phyloP scores from a whole-genome alignment of 2,329 filamentous ascomycete species.

The Pseudofabraea citricarpa region DNA sequence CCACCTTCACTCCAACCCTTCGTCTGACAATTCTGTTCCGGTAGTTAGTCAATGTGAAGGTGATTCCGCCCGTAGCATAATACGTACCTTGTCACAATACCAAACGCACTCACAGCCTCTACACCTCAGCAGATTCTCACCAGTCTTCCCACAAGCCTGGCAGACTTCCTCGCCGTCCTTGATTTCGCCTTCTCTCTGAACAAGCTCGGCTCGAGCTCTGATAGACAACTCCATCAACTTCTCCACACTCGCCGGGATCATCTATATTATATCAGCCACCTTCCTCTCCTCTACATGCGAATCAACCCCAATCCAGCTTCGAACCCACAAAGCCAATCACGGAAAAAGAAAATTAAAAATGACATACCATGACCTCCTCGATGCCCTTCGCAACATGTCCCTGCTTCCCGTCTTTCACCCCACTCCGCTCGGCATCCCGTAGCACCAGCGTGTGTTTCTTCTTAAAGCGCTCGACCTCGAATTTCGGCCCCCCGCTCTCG shows the following conservation, averaged over 20 bases:
- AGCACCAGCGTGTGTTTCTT: constrained; percentile 19
- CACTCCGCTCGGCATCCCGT: constrained; percentile 12
- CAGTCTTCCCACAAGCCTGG: constrained; percentile 16
- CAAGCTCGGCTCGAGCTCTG: constrained; percentile 1
- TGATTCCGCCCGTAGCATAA: not conserved
- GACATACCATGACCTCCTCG: constrained; percentile 10
- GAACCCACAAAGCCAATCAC: not conserved
- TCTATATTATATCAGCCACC: constrained; percentile 8
- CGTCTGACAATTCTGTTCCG: constrained; percentile 20
- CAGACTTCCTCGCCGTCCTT: constrained; percentile 7
- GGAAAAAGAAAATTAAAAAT: not conserved
- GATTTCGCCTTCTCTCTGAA: not conserved
- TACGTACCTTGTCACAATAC: constrained; percentile 26
- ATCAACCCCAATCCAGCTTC: not conserved
- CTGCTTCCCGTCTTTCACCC: constrained; percentile 19
- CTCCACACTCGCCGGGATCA: constrained; percentile 18
- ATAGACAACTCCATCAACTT: constrained; percentile 15
- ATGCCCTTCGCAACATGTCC: constrained; percentile 17
- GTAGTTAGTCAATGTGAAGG: not conserved
- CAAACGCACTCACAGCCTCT: constrained; percentile 22
- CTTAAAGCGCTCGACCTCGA: constrained; percentile 18
- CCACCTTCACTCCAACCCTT: constrained; percentile 21
- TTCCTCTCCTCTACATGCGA: not conserved
- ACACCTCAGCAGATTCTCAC: constrained; percentile 16
- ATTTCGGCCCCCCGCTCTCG: constrained; percentile 3